phyloP scores from a whole-genome alignment of 306 rosid species.

The Vigna hirtella region DNA sequence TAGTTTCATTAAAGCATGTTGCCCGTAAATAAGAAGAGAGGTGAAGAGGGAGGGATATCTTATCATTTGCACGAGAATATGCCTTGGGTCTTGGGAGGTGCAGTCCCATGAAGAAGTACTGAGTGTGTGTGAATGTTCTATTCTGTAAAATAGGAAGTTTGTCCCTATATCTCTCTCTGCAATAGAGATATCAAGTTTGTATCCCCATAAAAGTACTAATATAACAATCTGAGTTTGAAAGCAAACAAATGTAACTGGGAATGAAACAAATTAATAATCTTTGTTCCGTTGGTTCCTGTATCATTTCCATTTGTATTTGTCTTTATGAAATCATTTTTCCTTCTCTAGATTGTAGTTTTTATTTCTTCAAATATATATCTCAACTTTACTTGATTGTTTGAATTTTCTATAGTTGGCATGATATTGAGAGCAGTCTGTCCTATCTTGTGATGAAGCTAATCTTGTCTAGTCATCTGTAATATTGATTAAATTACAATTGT shows the following conservation, averaged over 20 bases:
- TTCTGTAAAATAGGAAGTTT: too few relatives aligned
- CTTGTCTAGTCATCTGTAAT: slow-evolving; percentile 9
- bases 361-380: not conserved
- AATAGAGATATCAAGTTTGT: too few relatives aligned
- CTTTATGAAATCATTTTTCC: not conserved
- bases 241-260: not conserved
- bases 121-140: too few relatives aligned
- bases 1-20: too few relatives aligned
- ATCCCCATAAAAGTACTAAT: too few relatives aligned
- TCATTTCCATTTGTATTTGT: not conserved
- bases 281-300: not conserved
- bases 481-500: slow-evolving; percentile 13
- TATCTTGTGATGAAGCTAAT: slow-evolving; percentile 30
- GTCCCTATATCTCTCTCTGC: too few relatives aligned
- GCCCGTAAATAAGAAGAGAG: too few relatives aligned
- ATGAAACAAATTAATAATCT: not conserved
- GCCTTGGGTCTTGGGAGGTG: too few relatives aligned
- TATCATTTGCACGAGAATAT: too few relatives aligned
- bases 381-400: not conserved
- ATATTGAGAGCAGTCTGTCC: slow-evolving; percentile 10
- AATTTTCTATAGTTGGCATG: not conserved
- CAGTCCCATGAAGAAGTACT: too few relatives aligned
- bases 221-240: not conserved
- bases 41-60: too few relatives aligned
- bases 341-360: not conserved